Conservation (phyloP, 768 basidiomycete genomes). For the Tubosaeta sp. region DNA sequence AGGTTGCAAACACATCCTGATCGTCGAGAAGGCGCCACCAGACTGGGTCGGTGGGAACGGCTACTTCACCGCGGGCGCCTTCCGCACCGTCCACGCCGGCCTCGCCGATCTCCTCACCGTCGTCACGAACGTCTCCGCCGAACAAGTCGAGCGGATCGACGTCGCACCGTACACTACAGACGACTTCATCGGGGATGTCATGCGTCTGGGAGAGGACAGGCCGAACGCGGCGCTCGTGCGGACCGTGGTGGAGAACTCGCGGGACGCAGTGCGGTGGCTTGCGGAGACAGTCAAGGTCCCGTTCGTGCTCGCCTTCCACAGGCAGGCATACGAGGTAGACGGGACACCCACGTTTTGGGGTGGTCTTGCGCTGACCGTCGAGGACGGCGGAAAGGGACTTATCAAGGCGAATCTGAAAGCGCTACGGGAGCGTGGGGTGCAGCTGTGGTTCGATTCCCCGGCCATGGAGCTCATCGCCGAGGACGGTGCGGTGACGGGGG, state of each 20-base stretch:
- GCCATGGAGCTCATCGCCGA: slow-evolving; percentile 35
- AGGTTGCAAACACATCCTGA: slow-evolving; percentile 56
- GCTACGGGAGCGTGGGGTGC: slow-evolving; percentile 45
- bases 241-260: slow-evolving; percentile 49
- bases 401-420: slow-evolving; percentile 31
- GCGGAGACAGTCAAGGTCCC: slow-evolving; percentile 45
- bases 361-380: slow-evolving; percentile 50
- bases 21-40: slow-evolving; percentile 61
- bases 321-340: slow-evolving; percentile 63
- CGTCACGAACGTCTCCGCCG: slow-evolving; percentile 43
- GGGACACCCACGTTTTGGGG: slow-evolving; percentile 51
- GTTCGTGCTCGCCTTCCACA: slow-evolving; percentile 56
- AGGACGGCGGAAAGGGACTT: slow-evolving; percentile 65
- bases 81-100: slow-evolving; percentile 59
- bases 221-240: slow-evolving; percentile 48
- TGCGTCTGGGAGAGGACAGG: slow-evolving; percentile 51
- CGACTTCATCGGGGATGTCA: slow-evolving; percentile 55
- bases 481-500: slow-evolving; percentile 37
- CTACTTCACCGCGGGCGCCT: slow-evolving; percentile 68
- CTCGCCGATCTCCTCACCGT: slow-evolving; percentile 56
- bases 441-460: slow-evolving; percentile 54
- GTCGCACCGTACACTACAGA: slow-evolving; percentile 54
- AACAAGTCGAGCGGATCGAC: slow-evolving; percentile 46
- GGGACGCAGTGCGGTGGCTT: slow-evolving; percentile 57
- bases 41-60: slow-evolving; percentile 70